Evolutionary conservation across 129 eudicot species (phyloP).

Genomic region (Artemisia argyi): DNA sequence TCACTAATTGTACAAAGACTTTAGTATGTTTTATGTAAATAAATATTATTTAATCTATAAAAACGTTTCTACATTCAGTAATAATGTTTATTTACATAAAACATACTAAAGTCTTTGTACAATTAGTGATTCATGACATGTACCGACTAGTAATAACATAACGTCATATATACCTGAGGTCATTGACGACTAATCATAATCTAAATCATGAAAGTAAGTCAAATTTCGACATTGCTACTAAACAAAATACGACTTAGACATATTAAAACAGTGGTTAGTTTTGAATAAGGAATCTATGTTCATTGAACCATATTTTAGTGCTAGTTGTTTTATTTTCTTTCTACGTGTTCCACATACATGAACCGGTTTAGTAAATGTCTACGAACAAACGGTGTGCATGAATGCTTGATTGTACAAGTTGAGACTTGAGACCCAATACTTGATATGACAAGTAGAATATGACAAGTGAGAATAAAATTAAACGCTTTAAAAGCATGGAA

Average conservation of each 20-base stretch:
- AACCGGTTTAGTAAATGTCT: conserved; percentile 21
- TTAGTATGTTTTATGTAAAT: too few relatives aligned
- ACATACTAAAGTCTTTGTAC: too few relatives aligned
- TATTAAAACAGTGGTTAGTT: neutral
- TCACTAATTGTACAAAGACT: too few relatives aligned
- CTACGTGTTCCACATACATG: conserved; percentile 23
- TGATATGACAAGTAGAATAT: neutral
- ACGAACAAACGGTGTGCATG: too few relatives aligned
- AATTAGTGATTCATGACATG: too few relatives aligned
- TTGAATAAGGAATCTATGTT: conserved; percentile 11
- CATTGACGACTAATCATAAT: neutral
- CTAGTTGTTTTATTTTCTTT: neutral
- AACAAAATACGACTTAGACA: neutral
- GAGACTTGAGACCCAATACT: neutral
- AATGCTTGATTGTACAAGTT: neutral
- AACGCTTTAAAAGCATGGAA: conserved; percentile 8
- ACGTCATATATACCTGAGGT: too few relatives aligned
- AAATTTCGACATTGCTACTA: neutral
- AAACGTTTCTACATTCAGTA: too few relatives aligned
- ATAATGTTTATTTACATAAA: too few relatives aligned
- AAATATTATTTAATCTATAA: too few relatives aligned
- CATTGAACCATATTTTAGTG: conserved; percentile 16
- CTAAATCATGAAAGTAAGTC: neutral
- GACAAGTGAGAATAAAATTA: neutral
- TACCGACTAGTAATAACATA: too few relatives aligned